Evolutionary conservation across 1,284 basidiomycete genomes (phyloP), one percentile per base, ranked within the genome.

Genomic region (Sphaerobolus stellatus): DNA sequence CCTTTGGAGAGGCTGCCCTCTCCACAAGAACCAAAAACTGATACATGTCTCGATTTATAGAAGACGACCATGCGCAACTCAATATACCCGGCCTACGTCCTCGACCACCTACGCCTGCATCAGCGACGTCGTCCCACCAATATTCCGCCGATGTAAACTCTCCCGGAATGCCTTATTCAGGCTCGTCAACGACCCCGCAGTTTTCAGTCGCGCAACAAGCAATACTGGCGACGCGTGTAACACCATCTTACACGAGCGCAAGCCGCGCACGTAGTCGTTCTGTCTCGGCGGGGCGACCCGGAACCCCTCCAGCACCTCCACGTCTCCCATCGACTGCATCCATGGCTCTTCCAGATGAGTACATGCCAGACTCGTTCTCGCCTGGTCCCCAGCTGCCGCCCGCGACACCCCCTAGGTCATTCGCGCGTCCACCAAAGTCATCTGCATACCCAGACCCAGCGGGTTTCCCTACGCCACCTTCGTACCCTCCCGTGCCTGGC

Each of bases 401-500:
- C 7, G 33, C 45, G 7, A 53, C 52, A 9, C 52, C 52, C 8
- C 52, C 50, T 6, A 38, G 27, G 9, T 25, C 52, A 22, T 53
- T 53, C 29, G 52, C 52, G 16, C 44, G 52, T 16, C 52, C 44
- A 3, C 27, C 45, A 28, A 53, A 53, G 44, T 27, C 71, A 72
- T n/a, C 75, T 72, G 33, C 65, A 65, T 44, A 62, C 60, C 63
- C 36, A 33, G 54, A 56, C 36, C 51, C 49, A 31, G 59, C 66
- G 20, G 68, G 65, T 34, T 61, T 62, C 16, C 60, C 65, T 13
- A 68, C 69, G 34, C 71, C 74, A 46, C 70, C 75, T 57, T 68
- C 74, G 5, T 70, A 73, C n/a, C 74, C 73, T 5, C 67, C 72
- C 33, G 75, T 75, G 38, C 81, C 82, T 4, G 73, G 82, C 20